Base-by-base conservation (phyloP, 2,329 filamentous ascomycete genomes). In the Paecilomyces sp. region DNA sequence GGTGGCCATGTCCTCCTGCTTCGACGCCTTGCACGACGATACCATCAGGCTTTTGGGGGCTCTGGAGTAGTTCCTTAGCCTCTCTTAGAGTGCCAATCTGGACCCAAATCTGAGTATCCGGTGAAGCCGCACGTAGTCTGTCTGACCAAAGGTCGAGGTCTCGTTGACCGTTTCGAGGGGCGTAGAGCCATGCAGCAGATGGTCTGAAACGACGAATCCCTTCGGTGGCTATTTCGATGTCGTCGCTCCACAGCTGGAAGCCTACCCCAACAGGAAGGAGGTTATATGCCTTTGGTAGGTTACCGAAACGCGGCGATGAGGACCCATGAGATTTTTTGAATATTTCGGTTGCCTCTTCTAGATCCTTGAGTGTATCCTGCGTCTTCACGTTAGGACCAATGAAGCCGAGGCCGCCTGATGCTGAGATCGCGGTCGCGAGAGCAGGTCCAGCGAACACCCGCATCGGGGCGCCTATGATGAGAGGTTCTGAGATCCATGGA, bases 381-480 rank as follows among this genome's bases (percentile, higher is more conserved):
- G 75, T 70, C 60, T 76, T 75, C 25, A 68, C 88, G 0, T 85
- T 84, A 0, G 86, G 86, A 0, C 78, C 76, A 13, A 85, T 79
- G 62, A 92, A 79, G 1, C 78, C 83, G 0, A 83, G 63, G 1
- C 81, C 82, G 1, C 82, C 82, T 31, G 84, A 81, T 63, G 73
- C 73, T 1, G 84, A 86, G 13, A 90, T 81, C 34, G 85, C 82
- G 18, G 86, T 76, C 2, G 87, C 85, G 1, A 91, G 79, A 0
- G 70, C 80, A 61, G 72, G 83, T 67, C 74, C 81, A 62, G 81
- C 77, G 64, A 91, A 85, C 24, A 88, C 79, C 56, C 87, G 84
- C 89, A 92, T 91, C 0, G 89, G 89, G 1, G 87, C 89, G 58
- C 80, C 77, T 58, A 84, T 78, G 24, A 91, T 80, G 18, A 90